Evolutionary conservation across 305 asterid species (phyloP), one percentile per base, ranked within the genome.

Genomic region (Fraxinus albicans): DNA sequence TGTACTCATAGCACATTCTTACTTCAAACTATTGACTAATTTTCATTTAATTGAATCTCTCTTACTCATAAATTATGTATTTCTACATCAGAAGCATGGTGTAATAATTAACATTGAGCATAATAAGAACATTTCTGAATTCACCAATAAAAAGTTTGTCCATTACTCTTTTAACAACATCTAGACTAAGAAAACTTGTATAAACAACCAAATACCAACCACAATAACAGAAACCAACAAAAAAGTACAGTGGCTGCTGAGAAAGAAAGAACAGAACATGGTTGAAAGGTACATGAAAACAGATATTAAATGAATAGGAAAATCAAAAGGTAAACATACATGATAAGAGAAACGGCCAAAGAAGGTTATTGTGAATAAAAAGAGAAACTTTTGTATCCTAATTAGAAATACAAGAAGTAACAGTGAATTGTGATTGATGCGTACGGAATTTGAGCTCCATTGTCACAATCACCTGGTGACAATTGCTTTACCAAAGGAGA

Each of bases 401-500:
- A 72, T 70, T 77, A 70, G 80, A 73, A 69, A 67, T 35, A 77
- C 70, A 29, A 50, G 7, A 81, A 53, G 76, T 33, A 82, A 8
- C 42, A 38, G 82, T 74, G 27, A 76, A 76, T 77, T 6, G 33
- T 70, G 4, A 80, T 33, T 15, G 65, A 83, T 38, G 90, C 97
- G 53, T 93, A 95, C 99, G 99, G 98, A 84, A 94, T 96, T 87
- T 85, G 93, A 86, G 84, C 78, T 81, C 79, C 94, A 85, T 80
- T 83, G 44, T 79, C 87, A 83, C 85, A 86, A 34, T 84, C 63
- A 80, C 77, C 86, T 6, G 97, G 98, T 55, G 92, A 90, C 90
- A 96, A 84, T 86, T 92, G 94, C 89, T 89, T 93, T 83, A 96
- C 96, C 81, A 96, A 83, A 82, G 99, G 97, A 82, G 98, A 96